Percentiles rank a stretch among this genome's conserved stretches.
Evolutionary conservation across 2,329 filamentous ascomycete species (phyloP).

Genomic region (Fusarium sp.): DNA sequence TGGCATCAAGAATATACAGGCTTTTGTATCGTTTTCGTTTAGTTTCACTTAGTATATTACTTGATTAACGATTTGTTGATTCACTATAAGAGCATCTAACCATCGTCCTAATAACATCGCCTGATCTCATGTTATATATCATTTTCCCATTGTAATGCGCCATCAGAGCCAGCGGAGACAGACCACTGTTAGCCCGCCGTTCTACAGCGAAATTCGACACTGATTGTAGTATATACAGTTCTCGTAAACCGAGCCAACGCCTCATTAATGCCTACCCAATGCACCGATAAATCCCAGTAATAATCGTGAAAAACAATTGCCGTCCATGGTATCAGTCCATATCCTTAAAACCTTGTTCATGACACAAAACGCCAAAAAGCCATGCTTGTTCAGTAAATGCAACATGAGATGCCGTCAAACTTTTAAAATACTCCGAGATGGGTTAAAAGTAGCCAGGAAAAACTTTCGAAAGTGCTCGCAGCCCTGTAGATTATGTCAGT

Average conservation of each 20-base stretch:
- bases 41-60: neutral
- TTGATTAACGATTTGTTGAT: neutral
- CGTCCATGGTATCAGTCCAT: conserved; percentile 30
- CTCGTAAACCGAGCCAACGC: conserved; percentile 31
- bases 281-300: conserved; percentile 26
- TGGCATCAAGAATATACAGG: neutral
- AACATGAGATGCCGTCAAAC: conserved; percentile 28
- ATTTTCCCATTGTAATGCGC: neutral
- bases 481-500: conserved; percentile 52
- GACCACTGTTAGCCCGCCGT: conserved; percentile 1
- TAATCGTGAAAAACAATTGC: conserved; percentile 25
- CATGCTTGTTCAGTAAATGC: conserved; percentile 43
- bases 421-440: conserved; percentile 11
- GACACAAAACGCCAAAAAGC: conserved; percentile 48
- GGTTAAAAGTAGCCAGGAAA: conserved; percentile 56
- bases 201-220: neutral
- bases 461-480: conserved; percentile 57
- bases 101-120: neutral
- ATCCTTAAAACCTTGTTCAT: conserved; percentile 25
- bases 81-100: neutral
- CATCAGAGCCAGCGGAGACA: neutral
- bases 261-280: conserved; percentile 38
- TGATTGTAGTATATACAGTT: conserved; percentile 11
- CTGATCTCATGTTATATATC: neutral
- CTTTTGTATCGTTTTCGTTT: neutral